Base-by-base conservation (phyloP, 2,329 filamentous ascomycete genomes). In the Phyllosticta ampelicida region DNA sequence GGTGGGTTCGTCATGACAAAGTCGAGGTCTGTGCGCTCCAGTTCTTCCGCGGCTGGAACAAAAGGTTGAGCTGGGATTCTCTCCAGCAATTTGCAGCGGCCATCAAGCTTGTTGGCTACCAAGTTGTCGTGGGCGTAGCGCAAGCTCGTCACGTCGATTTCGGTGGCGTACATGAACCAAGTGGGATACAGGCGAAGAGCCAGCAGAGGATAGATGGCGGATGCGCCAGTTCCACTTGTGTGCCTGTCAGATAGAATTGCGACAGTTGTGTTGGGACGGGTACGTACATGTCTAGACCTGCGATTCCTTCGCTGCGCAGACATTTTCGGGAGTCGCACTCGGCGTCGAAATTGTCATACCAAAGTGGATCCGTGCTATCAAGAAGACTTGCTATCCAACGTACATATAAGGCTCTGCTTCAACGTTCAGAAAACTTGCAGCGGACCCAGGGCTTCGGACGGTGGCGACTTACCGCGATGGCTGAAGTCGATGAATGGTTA, bases 1-100 rank as follows among this genome's bases (percentile, higher is more conserved):
- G 94, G 94, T 0, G 94, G 94, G 64, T 99, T 99, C 62, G 87
- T 92, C 84, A 97, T 95, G 60, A 83, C 84, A 69, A 97, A 96
- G 68, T 92, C 86, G 50, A 95, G 77, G 2, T 75, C 78, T 9
- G 66, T 61, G n/a, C 48, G 53, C n/a, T 81, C 68, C 20, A 70
- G 71, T 0, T 85, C 67, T 0, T 77, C 77, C 48, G 83, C 75
- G 0, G 90, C 67, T 0, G 87, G 85, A 5, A 97, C 78, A 1
- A 96, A 73, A 0, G 74, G 65, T 36, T 80, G 81, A 0, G 74
- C 67, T 0, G 75, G 64, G 0, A 74, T 70, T 1, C 83, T 84
- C 48, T 78, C 70, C 0, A 89, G 65, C 0, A 96, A 68, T 3
- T 72, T 81, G 59, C 95, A 86, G 0, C 87, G 80, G 6, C 76